Evolutionary conservation across 352 stramenopile species (phyloP), one percentile per base, ranked within the genome.

Genomic region (Halophytophthora polymorphica): DNA sequence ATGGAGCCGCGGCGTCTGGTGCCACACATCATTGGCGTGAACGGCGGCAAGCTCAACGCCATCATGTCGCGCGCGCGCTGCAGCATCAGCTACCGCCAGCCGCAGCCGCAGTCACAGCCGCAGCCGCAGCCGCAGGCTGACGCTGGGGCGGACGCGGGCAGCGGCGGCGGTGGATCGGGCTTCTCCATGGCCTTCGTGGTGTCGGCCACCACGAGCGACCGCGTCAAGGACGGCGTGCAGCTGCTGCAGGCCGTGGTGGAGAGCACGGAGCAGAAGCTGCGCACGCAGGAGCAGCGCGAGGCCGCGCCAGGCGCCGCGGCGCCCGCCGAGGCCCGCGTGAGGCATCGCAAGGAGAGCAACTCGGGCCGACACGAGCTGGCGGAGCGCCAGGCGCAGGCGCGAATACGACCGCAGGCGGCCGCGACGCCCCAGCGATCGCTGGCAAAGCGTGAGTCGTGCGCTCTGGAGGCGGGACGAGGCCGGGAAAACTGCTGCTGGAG

Each of bases 41-140:
- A 72, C 18, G 64, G 67, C 22, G 58, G 58, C n/a, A 74, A 77
- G 10, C 60, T 90, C 17, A 75, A 84, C n/a, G 61, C 52, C 14
- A 67, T 88, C 39, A 86, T 88, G 73, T 63, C 64, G 28, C 69
- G 72, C 38, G 66, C 74, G 17, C 71, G 79, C 19, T 86, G 73
- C 52, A 73, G 59, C 12, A 86, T 90, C 23, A 58, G 58, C 17
- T 66, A 85, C 50, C 67, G 59, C 14, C 60, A 73, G 23, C 46
- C 52, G 17, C n/a, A 19, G 35, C 17, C 28, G 18, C 17, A 49
- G n/a, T 39, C 58, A 13, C 37, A 22, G 15, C 15, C 14, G 11
- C 33, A 25, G 46, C 13, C 42, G 6, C 33, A 40, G 21, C 12
- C 25, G 13, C 35, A 40, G 38, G 15, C 25, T 45, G 35, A 45